Percentiles rank a stretch among this genome's conserved stretches.
Conservation (phyloP, 805 yeast genomes). For the Osmozyma mogii region DNA sequence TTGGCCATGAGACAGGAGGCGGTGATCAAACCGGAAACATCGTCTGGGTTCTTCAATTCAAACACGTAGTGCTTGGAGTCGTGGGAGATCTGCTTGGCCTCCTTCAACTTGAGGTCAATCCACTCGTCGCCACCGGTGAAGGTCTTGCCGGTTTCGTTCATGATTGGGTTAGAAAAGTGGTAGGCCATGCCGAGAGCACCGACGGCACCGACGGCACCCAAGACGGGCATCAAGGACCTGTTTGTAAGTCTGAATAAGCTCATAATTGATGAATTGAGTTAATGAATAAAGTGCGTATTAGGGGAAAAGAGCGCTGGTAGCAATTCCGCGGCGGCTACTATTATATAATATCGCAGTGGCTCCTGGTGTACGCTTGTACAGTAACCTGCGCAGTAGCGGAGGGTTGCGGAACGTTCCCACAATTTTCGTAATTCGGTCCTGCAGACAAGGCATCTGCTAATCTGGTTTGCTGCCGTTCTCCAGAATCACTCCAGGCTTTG, state of each 20-base stretch:
- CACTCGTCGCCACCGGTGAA: constrained; percentile 61
- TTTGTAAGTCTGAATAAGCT: constrained; percentile 15
- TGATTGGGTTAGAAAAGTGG: constrained; percentile 19
- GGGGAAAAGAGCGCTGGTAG: too few species aligned
- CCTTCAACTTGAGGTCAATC: constrained; percentile 58
- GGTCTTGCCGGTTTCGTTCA: constrained; percentile 35
- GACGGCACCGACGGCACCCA: constrained; percentile 18
- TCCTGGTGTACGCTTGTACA: too few species aligned
- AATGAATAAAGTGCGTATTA: too few species aligned
- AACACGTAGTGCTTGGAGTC: constrained; percentile 67
- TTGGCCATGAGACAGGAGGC: constrained; percentile 81
- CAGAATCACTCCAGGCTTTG: too few species aligned
- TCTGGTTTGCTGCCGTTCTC: too few species aligned
- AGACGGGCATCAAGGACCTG: constrained; percentile 21
- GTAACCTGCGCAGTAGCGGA: too few species aligned
- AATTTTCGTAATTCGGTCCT: too few species aligned
- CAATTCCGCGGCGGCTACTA: too few species aligned
- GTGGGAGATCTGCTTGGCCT: constrained; percentile 41
- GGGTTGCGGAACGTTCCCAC: too few species aligned
- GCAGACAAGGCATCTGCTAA: too few species aligned
- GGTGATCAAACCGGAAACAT: constrained; percentile 64
- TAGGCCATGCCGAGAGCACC: constrained; percentile 28
- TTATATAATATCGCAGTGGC: too few species aligned
- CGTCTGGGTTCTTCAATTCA: constrained; percentile 57
- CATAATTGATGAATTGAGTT: too few species aligned